Evolutionary conservation across 2,329 filamentous ascomycete species (phyloP), one percentile per base, ranked within the genome.

Genomic region (Cladosporium sp.): DNA sequence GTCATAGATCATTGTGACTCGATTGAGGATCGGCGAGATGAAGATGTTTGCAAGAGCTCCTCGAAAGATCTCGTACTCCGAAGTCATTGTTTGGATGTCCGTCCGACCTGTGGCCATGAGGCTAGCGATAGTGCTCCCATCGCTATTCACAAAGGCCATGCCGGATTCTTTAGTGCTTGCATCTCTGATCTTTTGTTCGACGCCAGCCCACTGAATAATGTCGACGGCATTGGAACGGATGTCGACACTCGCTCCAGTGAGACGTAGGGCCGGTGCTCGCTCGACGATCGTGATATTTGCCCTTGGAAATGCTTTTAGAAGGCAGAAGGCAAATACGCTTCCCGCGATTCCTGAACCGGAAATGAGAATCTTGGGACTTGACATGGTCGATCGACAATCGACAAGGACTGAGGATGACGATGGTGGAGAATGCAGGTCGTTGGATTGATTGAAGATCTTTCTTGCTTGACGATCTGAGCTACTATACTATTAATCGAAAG

Each of bases 181-280:
- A 1, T 64, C 62, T 9, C 71, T 71, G 28, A 80, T 68, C 0
- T 65, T 65, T 1, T 64, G 61, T 45, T 75, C 70, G 15, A 78
- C 61, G 1, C 74, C 74, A 61, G 79, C 71, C 35, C 68, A 70
- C 20, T 67, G 64, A 44, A 79, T 74, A 12, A 78, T 68, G 6
- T 74, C 66, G 15, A 78, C 67, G 0, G 73, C 77, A 4, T 70
- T 62, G 2, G 70, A 74, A 25, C 77, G 75, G 3, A 80, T 71
- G 60, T 80, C 78, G 39, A 80, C 66, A 19, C 76, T 71, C 58
- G 77, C 75, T 1, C 78, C 78, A 22, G 73, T 72, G 3, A 66
- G 68, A 12, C 75, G 70, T 13, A 74, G 70, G 15, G 60, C 49
- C 0, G 74, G 60, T 1, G 73, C 73, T 17, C 75, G 74, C 57